These are phyloP conservation scores for Suillus cothurnatus DNA, from an alignment of 768 basidiomycete species.

Conservation along the genomic window DNA sequence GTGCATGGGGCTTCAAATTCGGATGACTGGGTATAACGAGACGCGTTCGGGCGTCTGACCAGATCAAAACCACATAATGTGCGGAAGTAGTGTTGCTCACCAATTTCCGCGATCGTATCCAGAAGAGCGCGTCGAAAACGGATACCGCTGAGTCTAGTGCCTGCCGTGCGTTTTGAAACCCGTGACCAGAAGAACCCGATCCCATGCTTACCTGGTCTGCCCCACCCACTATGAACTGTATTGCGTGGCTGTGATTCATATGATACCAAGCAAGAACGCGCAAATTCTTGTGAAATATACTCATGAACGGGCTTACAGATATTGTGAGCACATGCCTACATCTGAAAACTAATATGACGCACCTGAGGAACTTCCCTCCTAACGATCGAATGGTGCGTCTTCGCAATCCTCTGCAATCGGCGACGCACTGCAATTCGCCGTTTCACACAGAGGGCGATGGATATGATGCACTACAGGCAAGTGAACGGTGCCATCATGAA, in stretches of 20 bases:
- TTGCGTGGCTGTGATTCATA: slow-evolving; percentile 73
- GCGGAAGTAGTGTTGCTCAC: slow-evolving; percentile 41
- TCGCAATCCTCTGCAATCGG: slow-evolving; percentile 69
- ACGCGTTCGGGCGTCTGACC: slow-evolving; percentile 66
- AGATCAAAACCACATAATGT: neutral
- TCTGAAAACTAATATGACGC: slow-evolving; percentile 4
- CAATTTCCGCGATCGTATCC: slow-evolving; percentile 69
- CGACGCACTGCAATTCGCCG: slow-evolving; percentile 67
- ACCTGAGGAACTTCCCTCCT: slow-evolving; percentile 65
- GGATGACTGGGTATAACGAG: slow-evolving; percentile 75
- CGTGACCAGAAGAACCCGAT: neutral
- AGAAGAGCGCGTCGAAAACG: slow-evolving; percentile 71
- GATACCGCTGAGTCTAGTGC: slow-evolving; percentile 59
- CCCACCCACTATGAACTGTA: slow-evolving; percentile 74
- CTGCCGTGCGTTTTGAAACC: slow-evolving; percentile 33
- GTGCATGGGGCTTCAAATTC: slow-evolving; percentile 64
- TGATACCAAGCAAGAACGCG: slow-evolving; percentile 70
- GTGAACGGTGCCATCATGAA: neutral
- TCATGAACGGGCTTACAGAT: slow-evolving; percentile 57
- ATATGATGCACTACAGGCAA: slow-evolving; percentile 52
- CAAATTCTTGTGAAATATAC: slow-evolving; percentile 74
- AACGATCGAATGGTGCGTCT: slow-evolving; percentile 53
- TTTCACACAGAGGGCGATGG: slow-evolving; percentile 65
- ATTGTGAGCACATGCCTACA: slow-evolving; percentile 7
- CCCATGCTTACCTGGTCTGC: slow-evolving; percentile 56